Conservation (phyloP, 1,284 basidiomycete species). For the Sanghuangporus weigelae region DNA sequence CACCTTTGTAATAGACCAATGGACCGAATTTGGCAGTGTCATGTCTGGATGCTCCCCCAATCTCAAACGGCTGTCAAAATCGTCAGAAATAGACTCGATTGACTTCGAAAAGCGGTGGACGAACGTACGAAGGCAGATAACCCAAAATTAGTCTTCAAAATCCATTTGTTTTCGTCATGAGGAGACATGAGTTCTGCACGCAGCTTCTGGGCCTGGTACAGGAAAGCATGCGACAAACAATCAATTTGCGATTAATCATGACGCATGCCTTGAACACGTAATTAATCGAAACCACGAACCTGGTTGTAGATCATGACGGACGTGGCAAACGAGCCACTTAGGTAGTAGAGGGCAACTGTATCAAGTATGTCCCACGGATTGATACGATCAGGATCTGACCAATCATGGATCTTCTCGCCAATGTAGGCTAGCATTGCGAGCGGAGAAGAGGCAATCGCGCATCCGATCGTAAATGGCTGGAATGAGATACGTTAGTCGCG, state of each 20-base stretch:
- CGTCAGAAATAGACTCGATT: background rate
- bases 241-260: background rate
- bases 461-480: constrained; percentile 23
- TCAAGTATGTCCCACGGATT: constrained; percentile 20
- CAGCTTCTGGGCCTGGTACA: background rate
- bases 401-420: constrained; percentile 22
- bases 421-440: constrained; percentile 22
- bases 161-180: constrained; percentile 6
- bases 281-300: background rate
- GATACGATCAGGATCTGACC: constrained; percentile 21
- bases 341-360: constrained; percentile 23
- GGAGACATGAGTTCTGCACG: background rate
- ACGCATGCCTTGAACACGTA: background rate
- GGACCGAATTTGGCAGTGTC: constrained; percentile 15
- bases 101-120: background rate
- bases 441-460: constrained; percentile 21
- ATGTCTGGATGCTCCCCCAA: constrained; percentile 16
- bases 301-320: constrained; percentile 23
- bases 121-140: constrained; percentile 20
- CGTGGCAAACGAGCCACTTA: constrained; percentile 20
- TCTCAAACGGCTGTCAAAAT: constrained; percentile 18
- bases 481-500: background rate
- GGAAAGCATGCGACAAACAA: background rate
- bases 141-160: constrained; percentile 19
- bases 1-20: constrained; percentile 21